A percentile compares a stretch with the other conserved stretches of the same genome.
Conservation (phyloP, 192 early-diverging fungal genomes). For the Coemansia sp. region DNA sequence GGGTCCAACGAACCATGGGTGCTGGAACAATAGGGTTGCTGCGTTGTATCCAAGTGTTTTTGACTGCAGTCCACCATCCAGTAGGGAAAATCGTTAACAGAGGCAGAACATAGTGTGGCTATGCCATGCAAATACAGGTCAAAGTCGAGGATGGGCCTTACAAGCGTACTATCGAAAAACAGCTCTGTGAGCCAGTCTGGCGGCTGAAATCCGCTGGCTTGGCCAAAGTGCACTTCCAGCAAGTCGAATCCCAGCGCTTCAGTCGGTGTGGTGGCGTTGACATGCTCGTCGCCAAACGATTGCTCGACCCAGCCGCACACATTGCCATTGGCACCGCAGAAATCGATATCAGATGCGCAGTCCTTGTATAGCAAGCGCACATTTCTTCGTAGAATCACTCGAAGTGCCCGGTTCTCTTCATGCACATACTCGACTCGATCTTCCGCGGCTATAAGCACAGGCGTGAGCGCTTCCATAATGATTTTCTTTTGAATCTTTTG, state of each 20-base stretch:
- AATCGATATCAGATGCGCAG: neutral
- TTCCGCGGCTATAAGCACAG: slow-evolving; percentile 28
- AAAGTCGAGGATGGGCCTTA: slow-evolving; percentile 51
- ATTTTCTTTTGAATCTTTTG: slow-evolving; percentile 50
- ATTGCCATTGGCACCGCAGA: neutral
- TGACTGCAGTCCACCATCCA: slow-evolving; percentile 47
- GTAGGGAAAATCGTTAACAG: slow-evolving; percentile 30
- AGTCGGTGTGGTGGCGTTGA: neutral
- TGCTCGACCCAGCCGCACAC: neutral
- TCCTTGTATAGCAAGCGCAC: slow-evolving; percentile 15
- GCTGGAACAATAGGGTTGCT: neutral
- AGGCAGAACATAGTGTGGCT: slow-evolving; percentile 16
- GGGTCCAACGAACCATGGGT: neutral
- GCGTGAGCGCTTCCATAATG: slow-evolving; percentile 37
- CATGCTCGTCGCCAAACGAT: neutral
- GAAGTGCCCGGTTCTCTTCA: slow-evolving; percentile 11
- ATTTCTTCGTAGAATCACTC: slow-evolving; percentile 34
- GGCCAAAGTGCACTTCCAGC: slow-evolving; percentile 32
- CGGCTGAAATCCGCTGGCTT: slow-evolving; percentile 12
- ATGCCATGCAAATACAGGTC: slow-evolving; percentile 46
- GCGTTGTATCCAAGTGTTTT: slow-evolving; percentile 11
- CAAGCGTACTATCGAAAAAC: slow-evolving; percentile 41
- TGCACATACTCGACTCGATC: slow-evolving; percentile 42
- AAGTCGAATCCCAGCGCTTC: neutral
- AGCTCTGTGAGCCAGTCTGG: slow-evolving; percentile 42